Evolutionary conservation across 768 basidiomycete species (phyloP).

Genomic region (Grammothele lineata): DNA sequence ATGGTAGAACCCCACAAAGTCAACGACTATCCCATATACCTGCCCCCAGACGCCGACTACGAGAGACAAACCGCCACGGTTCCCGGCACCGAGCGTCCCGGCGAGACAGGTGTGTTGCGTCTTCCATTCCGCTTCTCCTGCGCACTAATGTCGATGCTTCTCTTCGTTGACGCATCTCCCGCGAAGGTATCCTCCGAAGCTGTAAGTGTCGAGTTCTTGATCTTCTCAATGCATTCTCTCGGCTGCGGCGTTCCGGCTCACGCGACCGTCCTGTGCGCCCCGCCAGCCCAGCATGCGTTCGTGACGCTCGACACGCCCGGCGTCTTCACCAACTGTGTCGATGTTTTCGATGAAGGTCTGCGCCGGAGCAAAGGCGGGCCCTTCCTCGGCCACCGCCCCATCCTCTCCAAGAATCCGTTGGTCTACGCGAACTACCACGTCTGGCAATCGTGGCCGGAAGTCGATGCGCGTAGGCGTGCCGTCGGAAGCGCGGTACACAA

Average conservation of each 20-base stretch:
- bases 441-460: conserved; percentile 76
- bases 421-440: conserved; percentile 64
- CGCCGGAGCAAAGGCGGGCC: conserved; percentile 41
- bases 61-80: conserved; percentile 59
- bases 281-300: conserved; percentile 3
- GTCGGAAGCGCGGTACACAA: conserved; percentile 72
- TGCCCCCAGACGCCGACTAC: conserved; percentile 43
- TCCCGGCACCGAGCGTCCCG: conserved; percentile 77
- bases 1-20: too few species aligned
- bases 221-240: too few species aligned
- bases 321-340: conserved; percentile 46
- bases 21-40: conserved; percentile 18
- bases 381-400: conserved; percentile 66
- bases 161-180: too few species aligned
- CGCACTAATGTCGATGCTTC: too few species aligned
- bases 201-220: conserved; percentile 5
- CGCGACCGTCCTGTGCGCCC: too few species aligned
- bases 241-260: too few species aligned
- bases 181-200: too few species aligned
- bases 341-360: conserved; percentile 66
- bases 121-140: too few species aligned
- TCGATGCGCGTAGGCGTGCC: conserved; percentile 64
- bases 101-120: conserved; percentile 70
- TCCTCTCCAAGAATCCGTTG: conserved; percentile 60
- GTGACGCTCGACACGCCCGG: conserved; percentile 50